phyloP scores from a whole-genome alignment of 345 rosid genomes.

The Eucalyptus coolabah region DNA sequence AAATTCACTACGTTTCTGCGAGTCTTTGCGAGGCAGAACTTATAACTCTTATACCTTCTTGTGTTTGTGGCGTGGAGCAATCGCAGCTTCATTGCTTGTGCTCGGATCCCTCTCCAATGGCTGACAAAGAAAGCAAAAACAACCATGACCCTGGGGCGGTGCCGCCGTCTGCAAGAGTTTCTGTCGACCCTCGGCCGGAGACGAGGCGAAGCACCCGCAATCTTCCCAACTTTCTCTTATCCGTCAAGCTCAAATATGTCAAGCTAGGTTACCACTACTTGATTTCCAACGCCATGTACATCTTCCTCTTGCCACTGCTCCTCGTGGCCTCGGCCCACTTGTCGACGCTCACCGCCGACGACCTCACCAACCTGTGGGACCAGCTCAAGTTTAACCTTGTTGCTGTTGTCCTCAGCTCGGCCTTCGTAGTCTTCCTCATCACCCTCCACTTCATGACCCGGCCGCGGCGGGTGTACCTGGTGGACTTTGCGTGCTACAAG shows the following conservation, averaged over 20 bases:
- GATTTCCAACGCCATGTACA: constrained; percentile 53
- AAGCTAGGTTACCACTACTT: constrained; percentile 77
- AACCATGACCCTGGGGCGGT: not conserved
- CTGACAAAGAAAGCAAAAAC: not conserved
- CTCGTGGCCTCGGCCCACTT: constrained; percentile 31
- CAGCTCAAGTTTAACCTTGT: constrained; percentile 47
- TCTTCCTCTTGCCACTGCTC: constrained; percentile 32
- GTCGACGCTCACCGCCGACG: constrained; percentile 25
- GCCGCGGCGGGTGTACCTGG: constrained; percentile 52
- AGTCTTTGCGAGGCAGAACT: not conserved
- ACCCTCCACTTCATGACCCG: constrained; percentile 58
- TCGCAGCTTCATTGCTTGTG: not conserved
- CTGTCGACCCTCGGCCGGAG: not conserved
- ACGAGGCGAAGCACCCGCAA: constrained; percentile 3
- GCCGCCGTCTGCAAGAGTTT: not conserved
- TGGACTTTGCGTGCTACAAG: constrained; percentile 65
- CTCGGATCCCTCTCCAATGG: not conserved
- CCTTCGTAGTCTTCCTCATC: constrained; percentile 32
- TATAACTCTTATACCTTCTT: not conserved
- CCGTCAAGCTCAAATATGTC: constrained; percentile 60
- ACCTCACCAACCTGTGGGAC: constrained; percentile 32
- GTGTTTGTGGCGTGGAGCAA: not conserved
- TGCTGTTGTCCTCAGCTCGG: constrained; percentile 19
- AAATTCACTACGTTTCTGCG: not conserved
- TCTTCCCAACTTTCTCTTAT: constrained; percentile 55